Conservation (phyloP, 192 early-diverging fungal species). For the Umbelopsis vinacea region DNA sequence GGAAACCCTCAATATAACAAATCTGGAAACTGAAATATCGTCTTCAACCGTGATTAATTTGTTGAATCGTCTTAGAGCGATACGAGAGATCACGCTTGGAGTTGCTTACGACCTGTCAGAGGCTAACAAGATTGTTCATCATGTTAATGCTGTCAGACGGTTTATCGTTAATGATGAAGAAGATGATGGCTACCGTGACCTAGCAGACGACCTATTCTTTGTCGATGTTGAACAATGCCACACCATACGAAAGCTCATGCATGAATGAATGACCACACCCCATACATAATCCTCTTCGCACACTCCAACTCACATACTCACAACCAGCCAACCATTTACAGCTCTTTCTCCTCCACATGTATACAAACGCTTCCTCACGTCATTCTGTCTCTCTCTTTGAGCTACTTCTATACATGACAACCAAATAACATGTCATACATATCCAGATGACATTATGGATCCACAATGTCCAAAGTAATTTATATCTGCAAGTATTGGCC, state of each 20-base stretch:
- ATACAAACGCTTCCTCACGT: background rate
- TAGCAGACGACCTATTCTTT: constrained; percentile 1
- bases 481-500: background rate
- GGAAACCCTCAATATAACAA: constrained; percentile 31
- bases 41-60: constrained; percentile 17
- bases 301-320: background rate
- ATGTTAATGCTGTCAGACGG: constrained; percentile 6
- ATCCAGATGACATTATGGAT: background rate
- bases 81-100: constrained; percentile 29
- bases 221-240: constrained; percentile 38
- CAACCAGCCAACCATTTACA: background rate
- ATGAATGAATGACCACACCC: background rate
- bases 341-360: background rate
- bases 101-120: constrained; percentile 32
- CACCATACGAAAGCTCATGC: constrained; percentile 21
- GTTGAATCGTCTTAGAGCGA: constrained; percentile 15
- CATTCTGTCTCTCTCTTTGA: too few relatives aligned
- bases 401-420: background rate
- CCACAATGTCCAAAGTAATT: background rate
- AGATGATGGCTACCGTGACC: background rate
- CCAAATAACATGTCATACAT: background rate
- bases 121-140: constrained; percentile 22
- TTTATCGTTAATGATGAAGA: background rate
- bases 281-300: background rate
- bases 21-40: constrained; percentile 27